phyloP scores from a whole-genome alignment of 345 rosid species.

The Salix caprea region DNA sequence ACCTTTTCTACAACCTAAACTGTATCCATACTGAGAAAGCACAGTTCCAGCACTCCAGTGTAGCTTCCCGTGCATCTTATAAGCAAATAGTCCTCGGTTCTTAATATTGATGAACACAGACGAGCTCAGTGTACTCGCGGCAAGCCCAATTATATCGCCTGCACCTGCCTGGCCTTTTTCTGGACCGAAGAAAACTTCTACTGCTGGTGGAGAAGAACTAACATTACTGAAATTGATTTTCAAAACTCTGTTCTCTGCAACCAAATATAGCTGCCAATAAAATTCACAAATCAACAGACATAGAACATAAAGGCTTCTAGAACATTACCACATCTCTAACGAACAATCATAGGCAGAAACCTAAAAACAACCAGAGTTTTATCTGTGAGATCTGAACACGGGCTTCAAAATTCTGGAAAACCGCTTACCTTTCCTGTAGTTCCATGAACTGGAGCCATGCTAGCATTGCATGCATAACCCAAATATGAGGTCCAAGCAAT shows the following conservation, averaged over 20 bases:
- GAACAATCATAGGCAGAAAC: not conserved
- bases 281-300: conserved; percentile 6
- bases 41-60: conserved; percentile 82
- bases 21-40: conserved; percentile 48
- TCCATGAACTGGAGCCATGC: conserved; percentile 54
- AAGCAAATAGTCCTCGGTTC: conserved; percentile 61
- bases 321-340: not conserved
- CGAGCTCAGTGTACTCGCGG: conserved; percentile 56
- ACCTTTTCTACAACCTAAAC: conserved; percentile 61
- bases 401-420: not conserved
- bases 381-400: not conserved
- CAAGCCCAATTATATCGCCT: conserved; percentile 54
- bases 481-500: conserved; percentile 69
- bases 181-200: conserved; percentile 57
- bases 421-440: conserved; percentile 54
- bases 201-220: conserved; percentile 39
- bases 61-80: conserved; percentile 33
- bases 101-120: conserved; percentile 55
- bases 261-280: conserved; percentile 58
- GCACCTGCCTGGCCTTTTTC: conserved; percentile 36
- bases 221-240: conserved; percentile 36
- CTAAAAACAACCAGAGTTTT: not conserved
- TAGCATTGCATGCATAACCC: conserved; percentile 48
- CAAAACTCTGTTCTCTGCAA: conserved; percentile 67
- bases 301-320: not conserved